Conservation (phyloP, 2,329 filamentous ascomycete genomes). For the Orbilia javanica region DNA sequence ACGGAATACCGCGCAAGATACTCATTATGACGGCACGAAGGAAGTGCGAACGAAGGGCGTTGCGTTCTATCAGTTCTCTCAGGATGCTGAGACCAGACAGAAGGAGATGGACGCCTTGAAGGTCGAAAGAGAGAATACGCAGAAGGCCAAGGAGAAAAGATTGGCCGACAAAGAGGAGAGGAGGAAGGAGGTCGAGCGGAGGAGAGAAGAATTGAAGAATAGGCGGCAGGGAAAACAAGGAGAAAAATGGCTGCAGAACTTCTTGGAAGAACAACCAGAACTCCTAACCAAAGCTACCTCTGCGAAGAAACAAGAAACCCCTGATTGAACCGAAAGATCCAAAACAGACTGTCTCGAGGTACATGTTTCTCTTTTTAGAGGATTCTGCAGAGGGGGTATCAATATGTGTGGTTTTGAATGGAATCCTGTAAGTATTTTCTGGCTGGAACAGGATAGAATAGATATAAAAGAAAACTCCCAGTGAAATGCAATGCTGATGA, state of each 20-base stretch:
- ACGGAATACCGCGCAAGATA: slow-evolving; percentile 77
- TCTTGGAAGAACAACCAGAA: slow-evolving; percentile 65
- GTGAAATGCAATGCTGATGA: slow-evolving; percentile 3
- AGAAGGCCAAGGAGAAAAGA: slow-evolving; percentile 72
- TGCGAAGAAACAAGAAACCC: slow-evolving; percentile 7
- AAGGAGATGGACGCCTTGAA: slow-evolving; percentile 82
- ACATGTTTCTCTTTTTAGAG: too few relatives aligned
- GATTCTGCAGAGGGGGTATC: not conserved
- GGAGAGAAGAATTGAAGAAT: slow-evolving; percentile 65
- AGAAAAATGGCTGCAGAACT: slow-evolving; percentile 77
- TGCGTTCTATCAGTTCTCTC: slow-evolving; percentile 90
- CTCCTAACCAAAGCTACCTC: slow-evolving; percentile 19
- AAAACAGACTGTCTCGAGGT: too few relatives aligned
- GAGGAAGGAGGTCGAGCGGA: slow-evolving; percentile 67
- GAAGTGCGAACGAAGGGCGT: slow-evolving; percentile 90
- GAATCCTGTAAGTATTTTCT: not conserved
- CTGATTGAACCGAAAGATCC: slow-evolving; percentile 3
- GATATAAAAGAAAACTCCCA: slow-evolving; percentile 14
- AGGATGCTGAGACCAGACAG: slow-evolving; percentile 76
- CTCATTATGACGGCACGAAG: slow-evolving; percentile 85
- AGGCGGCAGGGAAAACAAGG: slow-evolving; percentile 76
- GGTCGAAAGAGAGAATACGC: slow-evolving; percentile 76
- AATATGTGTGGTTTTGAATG: not conserved
- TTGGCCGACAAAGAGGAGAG: slow-evolving; percentile 71
- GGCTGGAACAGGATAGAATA: not conserved